Conservation (phyloP, 805 yeast species). For the Myxozyma vanderwaltii region DNA sequence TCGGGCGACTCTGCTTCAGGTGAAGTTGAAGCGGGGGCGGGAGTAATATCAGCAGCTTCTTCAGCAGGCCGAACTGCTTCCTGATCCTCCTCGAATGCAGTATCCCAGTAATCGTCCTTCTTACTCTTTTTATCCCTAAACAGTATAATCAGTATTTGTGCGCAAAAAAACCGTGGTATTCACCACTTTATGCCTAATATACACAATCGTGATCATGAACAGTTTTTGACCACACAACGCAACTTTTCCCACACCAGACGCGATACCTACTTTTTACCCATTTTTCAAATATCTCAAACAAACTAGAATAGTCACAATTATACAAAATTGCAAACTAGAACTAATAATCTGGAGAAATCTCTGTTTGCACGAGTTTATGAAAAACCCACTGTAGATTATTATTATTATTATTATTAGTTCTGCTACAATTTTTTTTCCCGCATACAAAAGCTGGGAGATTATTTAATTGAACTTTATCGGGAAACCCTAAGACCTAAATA, state of each 20-base stretch:
- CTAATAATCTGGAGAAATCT: not conserved
- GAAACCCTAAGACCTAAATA: too few relatives aligned
- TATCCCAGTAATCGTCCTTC: slow-evolving; percentile 38
- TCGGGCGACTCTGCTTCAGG: slow-evolving; percentile 1
- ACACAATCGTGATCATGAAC: not conserved
- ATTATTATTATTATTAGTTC: too few relatives aligned
- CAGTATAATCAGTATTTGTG: not conserved
- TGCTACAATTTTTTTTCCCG: too few relatives aligned
- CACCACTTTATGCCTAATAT: too few relatives aligned
- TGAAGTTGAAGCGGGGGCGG: slow-evolving; percentile 2
- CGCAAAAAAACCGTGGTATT: not conserved
- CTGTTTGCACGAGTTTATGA: not conserved
- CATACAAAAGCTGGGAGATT: too few relatives aligned
- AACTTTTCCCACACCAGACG: too few relatives aligned
- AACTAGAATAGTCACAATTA: not conserved
- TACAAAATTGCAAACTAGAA: not conserved
- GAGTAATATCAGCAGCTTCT: slow-evolving; percentile 33
- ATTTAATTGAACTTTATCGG: too few relatives aligned
- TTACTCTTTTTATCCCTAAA: slow-evolving; percentile 35
- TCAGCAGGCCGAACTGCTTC: slow-evolving; percentile 19
- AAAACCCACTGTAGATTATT: too few relatives aligned
- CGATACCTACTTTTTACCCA: slow-evolving; percentile 13
- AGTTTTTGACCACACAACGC: too few relatives aligned
- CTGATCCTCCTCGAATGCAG: slow-evolving; percentile 35
- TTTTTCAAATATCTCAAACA: not conserved